Evolutionary conservation across 495 filamentous ascomycete genomes (phyloP).

Genomic region (Corynascus novoguineensis): DNA sequence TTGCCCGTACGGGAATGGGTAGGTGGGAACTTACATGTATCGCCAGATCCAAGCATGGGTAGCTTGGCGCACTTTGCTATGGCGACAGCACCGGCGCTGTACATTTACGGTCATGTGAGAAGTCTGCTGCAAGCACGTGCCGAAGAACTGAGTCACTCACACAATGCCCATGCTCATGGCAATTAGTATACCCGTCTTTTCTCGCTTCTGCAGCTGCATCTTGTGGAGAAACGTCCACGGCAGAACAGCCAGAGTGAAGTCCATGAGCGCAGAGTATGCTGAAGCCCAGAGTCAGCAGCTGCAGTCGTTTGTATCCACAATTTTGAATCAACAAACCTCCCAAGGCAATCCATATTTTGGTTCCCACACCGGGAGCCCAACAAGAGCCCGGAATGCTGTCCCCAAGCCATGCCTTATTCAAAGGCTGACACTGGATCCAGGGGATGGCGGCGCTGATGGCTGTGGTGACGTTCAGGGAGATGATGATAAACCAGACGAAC

Average conservation of each 20-base stretch:
- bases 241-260: slow-evolving; percentile 27
- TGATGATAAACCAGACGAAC: slow-evolving; percentile 28
- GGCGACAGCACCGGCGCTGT: neutral
- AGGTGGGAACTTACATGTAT: slow-evolving; percentile 10
- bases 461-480: slow-evolving; percentile 32
- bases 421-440: slow-evolving; percentile 33
- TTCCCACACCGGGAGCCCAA: slow-evolving; percentile 20
- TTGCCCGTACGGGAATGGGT: neutral
- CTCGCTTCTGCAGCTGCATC: neutral
- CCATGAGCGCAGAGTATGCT: slow-evolving; percentile 29
- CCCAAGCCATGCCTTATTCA: slow-evolving; percentile 29
- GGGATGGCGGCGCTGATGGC: slow-evolving; percentile 33
- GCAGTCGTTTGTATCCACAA: too few relatives aligned
- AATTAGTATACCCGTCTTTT: slow-evolving; percentile 30
- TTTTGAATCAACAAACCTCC: neutral
- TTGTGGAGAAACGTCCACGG: slow-evolving; percentile 20
- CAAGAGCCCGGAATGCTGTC: slow-evolving; percentile 21
- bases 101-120: neutral
- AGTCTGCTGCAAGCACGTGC: neutral
- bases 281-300: neutral
- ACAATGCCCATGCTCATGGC: slow-evolving; percentile 35
- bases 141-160: neutral
- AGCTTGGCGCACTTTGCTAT: slow-evolving; percentile 13
- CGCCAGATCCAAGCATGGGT: slow-evolving; percentile 1
- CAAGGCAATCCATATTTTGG: neutral